These are phyloP conservation scores for Rhynchospora breviuscula DNA, from an alignment of 176 grass and related monocot species.

Conservation along the genomic window DNA sequence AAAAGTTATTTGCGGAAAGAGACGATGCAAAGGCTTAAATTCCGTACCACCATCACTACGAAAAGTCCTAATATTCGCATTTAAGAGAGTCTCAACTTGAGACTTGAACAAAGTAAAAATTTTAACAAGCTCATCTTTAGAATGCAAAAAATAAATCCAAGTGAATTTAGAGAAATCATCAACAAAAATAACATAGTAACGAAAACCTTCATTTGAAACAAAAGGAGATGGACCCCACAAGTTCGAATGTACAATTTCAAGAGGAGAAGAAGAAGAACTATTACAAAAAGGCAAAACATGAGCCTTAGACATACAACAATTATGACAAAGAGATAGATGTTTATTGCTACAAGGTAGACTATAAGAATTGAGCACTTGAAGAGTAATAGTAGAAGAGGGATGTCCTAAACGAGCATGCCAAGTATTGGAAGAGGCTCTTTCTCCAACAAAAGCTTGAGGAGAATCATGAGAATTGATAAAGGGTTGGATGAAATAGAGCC, in stretches of 20 bases:
- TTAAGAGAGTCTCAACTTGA: background rate
- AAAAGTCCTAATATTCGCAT: background rate
- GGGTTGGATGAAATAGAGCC: background rate
- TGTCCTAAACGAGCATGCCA: background rate
- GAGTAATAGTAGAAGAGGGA: background rate
- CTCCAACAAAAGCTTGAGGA: background rate
- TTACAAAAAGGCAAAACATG: background rate
- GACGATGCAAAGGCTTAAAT: background rate
- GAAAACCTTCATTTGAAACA: background rate
- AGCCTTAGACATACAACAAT: background rate
- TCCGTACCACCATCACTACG: background rate
- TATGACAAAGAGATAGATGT: background rate
- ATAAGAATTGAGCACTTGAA: rapidly evolving
- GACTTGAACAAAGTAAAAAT: background rate
- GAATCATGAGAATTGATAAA: background rate
- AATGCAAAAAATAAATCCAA: background rate
- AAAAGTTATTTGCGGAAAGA: background rate
- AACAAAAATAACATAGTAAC: background rate
- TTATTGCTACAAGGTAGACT: background rate
- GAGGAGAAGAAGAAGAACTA: background rate
- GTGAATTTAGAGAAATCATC: background rate
- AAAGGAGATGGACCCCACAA: background rate
- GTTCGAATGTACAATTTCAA: background rate
- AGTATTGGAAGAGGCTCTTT: background rate
- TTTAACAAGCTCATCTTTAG: background rate